Percentiles rank a stretch among this genome's conserved stretches.
phyloP scores from a whole-genome alignment of 805 yeast species.

The Spathaspora sp. region DNA sequence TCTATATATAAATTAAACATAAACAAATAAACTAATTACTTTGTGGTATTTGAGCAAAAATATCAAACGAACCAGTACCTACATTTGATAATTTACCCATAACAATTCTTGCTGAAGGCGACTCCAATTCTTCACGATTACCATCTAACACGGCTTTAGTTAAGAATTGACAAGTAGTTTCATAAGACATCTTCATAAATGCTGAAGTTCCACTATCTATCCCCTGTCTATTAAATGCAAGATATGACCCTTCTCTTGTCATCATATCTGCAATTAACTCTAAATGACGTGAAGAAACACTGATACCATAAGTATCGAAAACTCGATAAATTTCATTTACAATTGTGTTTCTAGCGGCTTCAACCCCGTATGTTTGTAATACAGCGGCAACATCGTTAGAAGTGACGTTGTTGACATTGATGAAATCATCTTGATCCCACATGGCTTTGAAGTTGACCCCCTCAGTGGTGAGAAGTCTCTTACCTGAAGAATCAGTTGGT shows the following conservation, averaged over 20 bases:
- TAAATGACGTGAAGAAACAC: constrained; percentile 89
- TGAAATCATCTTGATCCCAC: constrained; percentile 96
- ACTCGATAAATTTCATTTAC: constrained; percentile 94
- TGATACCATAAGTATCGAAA: constrained; percentile 92
- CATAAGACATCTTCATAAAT: constrained; percentile 98
- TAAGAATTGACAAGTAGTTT: constrained; percentile 95
- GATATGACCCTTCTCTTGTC: constrained; percentile 97
- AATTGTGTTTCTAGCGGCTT: constrained; percentile 97
- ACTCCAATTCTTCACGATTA: constrained; percentile 80
- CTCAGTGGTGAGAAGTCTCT: constrained; percentile 84
- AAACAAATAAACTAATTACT: constrained; percentile 1
- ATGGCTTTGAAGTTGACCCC: constrained; percentile 97
- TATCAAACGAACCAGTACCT: constrained; percentile 96
- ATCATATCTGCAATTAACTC: constrained; percentile 97
- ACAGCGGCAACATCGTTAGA: constrained; percentile 94
- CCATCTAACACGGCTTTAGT: constrained; percentile 94
- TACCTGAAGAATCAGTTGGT: constrained; percentile 46
- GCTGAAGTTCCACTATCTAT: constrained; percentile 94
- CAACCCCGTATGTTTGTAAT: constrained; percentile 90
- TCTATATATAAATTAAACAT: not conserved
- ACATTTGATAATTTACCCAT: constrained; percentile 85
- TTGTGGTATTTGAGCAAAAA: constrained; percentile 49
- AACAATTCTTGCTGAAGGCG: constrained; percentile 92
- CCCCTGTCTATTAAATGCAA: constrained; percentile 98
- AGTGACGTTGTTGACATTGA: constrained; percentile 82